Percentiles rank a stretch among this genome's conserved stretches.
These are phyloP conservation scores for Colletotrichum sp. DNA, from an alignment of 2,329 filamentous ascomycete species.

Conservation along the genomic window DNA sequence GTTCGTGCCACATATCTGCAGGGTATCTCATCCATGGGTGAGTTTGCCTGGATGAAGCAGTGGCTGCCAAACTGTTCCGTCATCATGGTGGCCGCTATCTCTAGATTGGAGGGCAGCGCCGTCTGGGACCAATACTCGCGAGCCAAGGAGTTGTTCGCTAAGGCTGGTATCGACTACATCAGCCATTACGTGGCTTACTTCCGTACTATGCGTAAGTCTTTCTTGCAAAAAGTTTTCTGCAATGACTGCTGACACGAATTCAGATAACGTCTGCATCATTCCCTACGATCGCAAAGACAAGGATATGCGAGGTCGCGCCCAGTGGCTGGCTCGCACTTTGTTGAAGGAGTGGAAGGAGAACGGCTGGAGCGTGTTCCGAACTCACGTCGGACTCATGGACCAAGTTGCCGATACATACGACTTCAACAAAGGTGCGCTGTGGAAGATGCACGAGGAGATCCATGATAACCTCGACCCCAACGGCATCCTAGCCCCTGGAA, in stretches of 20 bases:
- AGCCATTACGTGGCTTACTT: constrained; percentile 11
- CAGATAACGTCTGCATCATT: constrained; percentile 56
- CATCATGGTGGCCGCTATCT: constrained; percentile 8
- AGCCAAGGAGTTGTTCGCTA: background rate
- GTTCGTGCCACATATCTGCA: constrained; percentile 5
- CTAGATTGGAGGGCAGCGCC: background rate
- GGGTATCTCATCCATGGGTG: constrained; percentile 14
- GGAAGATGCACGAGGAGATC: constrained; percentile 47
- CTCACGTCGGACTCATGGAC: constrained; percentile 50
- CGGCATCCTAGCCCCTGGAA: constrained; percentile 38
- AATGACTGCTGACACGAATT: background rate
- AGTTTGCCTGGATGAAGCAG: constrained; percentile 13
- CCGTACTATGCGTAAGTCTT: constrained; percentile 9
- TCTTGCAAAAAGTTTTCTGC: rapidly evolving
- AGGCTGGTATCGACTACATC: constrained; percentile 15
- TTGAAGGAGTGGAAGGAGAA: constrained; percentile 44
- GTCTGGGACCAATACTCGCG: constrained; percentile 9
- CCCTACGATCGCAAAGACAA: constrained; percentile 48
- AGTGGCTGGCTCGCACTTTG: constrained; percentile 34
- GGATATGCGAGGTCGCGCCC: constrained; percentile 36
- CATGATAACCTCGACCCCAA: constrained; percentile 50
- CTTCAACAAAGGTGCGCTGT: constrained; percentile 45
- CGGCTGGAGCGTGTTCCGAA: constrained; percentile 52
- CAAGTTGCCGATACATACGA: constrained; percentile 50
- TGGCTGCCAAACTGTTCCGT: constrained; percentile 13